Base-by-base conservation (phyloP, 2,329 filamentous ascomycete genomes). In the Phoma sp. region DNA sequence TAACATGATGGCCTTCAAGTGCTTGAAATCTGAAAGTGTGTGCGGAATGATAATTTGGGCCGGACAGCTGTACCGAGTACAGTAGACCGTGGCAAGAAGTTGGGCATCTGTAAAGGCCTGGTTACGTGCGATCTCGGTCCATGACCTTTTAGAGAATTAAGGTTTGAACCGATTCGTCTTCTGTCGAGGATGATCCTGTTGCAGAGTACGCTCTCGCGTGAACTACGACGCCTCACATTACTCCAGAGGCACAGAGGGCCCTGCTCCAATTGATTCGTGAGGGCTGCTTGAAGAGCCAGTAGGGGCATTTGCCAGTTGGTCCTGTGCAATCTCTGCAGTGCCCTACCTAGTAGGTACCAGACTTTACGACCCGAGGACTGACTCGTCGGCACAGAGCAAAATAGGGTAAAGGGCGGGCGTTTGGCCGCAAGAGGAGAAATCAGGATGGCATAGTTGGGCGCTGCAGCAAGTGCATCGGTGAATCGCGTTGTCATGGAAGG, bases 311-410 rank as follows among this genome's bases (percentile, higher is more conserved):
- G 24, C 24, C 35, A 40, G 25, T n/a, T 31, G 33, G 31, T 35
- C 39, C 24, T 44, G 33, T 43, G 38, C 35, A 48, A 49, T 48
- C 31, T 52, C 38, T 49, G 49, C 49, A 33, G 22, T 24, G 58
- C 56, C 56, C 61, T 57, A 48, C 56, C 61, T 57, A 48, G 56
- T 48, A 45, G 39, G 51, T 33, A 24, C 33, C 49, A 61, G 62
- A 66, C 56, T 58, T 56, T 57, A 55, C 49, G 27, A 37, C 41
- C 29, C 36, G 43, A 41, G 40, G 51, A 54, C 58, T 66, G 63
- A 65, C 62, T 66, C 60, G 48, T 44, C 40, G 43, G 32, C 35
- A 27, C 47, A 55, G 40, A 51, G 47, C 17, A 17, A 24, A 4
- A 24, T 24, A 6, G 22, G 22, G 22, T 6, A 24, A 24, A 24